These are phyloP conservation scores for Neostapfia colusana DNA, from an alignment of 176 grass and related monocot species.

Conservation along the genomic window DNA sequence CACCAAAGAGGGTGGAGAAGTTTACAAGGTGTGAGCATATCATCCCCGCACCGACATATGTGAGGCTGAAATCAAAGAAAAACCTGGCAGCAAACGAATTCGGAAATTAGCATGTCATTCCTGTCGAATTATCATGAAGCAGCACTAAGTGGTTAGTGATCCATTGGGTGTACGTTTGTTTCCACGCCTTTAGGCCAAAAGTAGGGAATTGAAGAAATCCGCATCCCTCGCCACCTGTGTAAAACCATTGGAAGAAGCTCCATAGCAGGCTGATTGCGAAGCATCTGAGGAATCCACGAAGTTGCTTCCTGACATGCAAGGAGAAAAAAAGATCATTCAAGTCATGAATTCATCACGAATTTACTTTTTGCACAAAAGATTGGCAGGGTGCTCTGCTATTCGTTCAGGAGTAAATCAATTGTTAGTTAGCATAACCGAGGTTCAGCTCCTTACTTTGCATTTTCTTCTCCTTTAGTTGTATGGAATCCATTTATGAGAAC, in stretches of 20 bases:
- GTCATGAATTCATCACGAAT: neutral
- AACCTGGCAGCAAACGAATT: slow-evolving; percentile 49
- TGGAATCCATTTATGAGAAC: slow-evolving; percentile 95
- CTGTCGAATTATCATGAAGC: slow-evolving; percentile 13
- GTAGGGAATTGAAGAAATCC: slow-evolving; percentile 91
- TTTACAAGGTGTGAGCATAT: slow-evolving; percentile 94
- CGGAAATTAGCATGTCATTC: neutral
- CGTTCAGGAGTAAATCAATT: neutral
- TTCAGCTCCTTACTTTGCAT: slow-evolving; percentile 55
- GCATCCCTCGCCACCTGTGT: slow-evolving; percentile 72
- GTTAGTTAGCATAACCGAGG: neutral
- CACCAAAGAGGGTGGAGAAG: slow-evolving; percentile 66
- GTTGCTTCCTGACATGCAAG: slow-evolving; percentile 61
- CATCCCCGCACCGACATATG: slow-evolving; percentile 90
- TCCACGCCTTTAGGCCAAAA: slow-evolving; percentile 84
- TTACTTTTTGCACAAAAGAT: neutral
- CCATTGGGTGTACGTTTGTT: slow-evolving; percentile 65
- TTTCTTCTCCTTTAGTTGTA: slow-evolving; percentile 72
- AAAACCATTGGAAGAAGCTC: slow-evolving; percentile 97
- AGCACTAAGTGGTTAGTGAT: neutral
- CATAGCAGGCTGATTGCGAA: slow-evolving; percentile 70
- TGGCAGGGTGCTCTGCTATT: neutral
- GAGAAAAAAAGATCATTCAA: neutral
- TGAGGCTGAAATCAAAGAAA: slow-evolving; percentile 89
- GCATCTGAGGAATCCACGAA: slow-evolving; percentile 60